Base-by-base conservation (phyloP, 257 asterid species). In the Solanum arcanum region DNA sequence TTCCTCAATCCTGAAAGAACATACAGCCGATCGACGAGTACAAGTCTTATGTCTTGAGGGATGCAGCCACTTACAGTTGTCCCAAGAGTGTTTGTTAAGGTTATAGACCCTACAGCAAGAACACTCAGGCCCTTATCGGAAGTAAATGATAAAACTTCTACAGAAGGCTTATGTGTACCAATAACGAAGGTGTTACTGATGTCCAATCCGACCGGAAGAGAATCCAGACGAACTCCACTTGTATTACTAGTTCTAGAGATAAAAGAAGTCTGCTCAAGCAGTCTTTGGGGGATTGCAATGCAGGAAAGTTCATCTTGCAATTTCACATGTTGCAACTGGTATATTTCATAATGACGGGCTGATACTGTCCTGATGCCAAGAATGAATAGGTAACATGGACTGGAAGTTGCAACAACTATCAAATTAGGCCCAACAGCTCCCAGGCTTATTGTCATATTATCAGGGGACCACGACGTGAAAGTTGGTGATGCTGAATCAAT, bases 151-250 rank as follows among this genome's bases (percentile, higher is more conserved):
- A 95, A 87, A 81, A 97, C 95, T 90, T 97, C 99, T 52, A 97
- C 98, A 14, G 99, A 96, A 92, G 99, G 99, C 90, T 92, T 94
- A 88, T 97, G 99, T 82, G 99, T 97, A 87, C 99, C 99, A 87
- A 97, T 90, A 62, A 97, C 93, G 86, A 97, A 91, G 83, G 91
- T 66, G 89, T 87, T 91, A 75, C 91, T 93, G 62, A 90, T 87
- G 87, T 83, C 88, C 88, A 88, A 62, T 89, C 88, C 94, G 77
- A 88, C 81, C 46, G 91, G 89, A 89, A 85, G 86, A 73, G 91
- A 80, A 85, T 87, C 86, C 83, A 33, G 68, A 68, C 87, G 88
- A 87, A 86, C 86, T 87, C 88, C 86, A 86, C 82, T 88, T 78
- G 90, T 87, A 87, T 82, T 86, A 90, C 88, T 92, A 93, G 87